Conservation (phyloP, 106 monocot genomes). For the Acorus gramineus region DNA sequence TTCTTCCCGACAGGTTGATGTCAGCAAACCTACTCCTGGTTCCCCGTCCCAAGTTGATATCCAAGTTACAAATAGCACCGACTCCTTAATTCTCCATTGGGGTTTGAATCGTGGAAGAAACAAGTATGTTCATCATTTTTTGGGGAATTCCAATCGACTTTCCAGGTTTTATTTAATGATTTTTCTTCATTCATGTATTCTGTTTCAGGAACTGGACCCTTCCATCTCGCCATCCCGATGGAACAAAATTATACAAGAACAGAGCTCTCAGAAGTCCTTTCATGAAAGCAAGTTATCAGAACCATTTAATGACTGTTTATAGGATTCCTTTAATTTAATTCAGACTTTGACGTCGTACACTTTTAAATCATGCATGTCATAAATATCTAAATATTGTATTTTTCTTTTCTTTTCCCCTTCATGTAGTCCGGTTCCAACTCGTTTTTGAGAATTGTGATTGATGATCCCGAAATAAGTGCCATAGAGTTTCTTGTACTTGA, state of each 20-base stretch:
- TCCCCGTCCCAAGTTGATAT: constrained; percentile 37
- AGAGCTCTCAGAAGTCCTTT: constrained; percentile 80
- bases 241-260: constrained; percentile 76
- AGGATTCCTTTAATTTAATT: too few relatives aligned
- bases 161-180: neutral
- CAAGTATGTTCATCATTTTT: constrained; percentile 30
- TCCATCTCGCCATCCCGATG: constrained; percentile 57
- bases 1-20: constrained; percentile 24
- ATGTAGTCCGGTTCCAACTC: constrained; percentile 56
- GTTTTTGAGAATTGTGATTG: constrained; percentile 63
- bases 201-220: constrained; percentile 59
- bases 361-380: neutral
- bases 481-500: constrained; percentile 86
- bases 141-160: neutral
- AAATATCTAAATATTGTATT: neutral
- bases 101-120: constrained; percentile 40
- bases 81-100: constrained; percentile 77
- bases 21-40: constrained; percentile 17
- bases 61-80: constrained; percentile 38
- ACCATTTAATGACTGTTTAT: too few relatives aligned
- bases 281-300: constrained; percentile 28
- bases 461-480: constrained; percentile 70
- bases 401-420: neutral
- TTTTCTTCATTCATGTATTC: neutral
- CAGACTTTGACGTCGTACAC: neutral